Evolutionary conservation across 805 yeast genomes (phyloP).

Genomic region (Saccharomycopsis javanensis): DNA sequence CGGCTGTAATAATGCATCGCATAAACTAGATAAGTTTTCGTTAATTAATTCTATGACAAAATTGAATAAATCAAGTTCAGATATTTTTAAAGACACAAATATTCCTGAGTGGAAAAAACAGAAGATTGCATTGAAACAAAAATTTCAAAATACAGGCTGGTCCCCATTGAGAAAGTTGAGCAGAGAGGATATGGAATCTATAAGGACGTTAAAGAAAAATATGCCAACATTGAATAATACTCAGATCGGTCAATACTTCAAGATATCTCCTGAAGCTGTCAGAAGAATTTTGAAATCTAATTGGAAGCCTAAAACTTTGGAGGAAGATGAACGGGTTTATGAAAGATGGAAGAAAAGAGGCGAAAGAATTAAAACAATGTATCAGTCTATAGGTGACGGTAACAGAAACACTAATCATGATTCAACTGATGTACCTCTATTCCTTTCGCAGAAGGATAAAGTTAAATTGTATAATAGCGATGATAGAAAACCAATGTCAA

Average conservation of each 20-base stretch:
- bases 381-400: not conserved
- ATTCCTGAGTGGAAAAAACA: slow-evolving; percentile 67
- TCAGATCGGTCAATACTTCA: slow-evolving; percentile 54
- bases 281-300: slow-evolving; percentile 67
- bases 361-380: slow-evolving; percentile 25
- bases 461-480: not conserved
- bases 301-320: slow-evolving; percentile 62
- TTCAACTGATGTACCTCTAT: not conserved
- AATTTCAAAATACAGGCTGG: slow-evolving; percentile 53
- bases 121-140: slow-evolving; percentile 50
- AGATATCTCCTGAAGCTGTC: slow-evolving; percentile 72
- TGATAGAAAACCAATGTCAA: not conserved
- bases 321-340: slow-evolving; percentile 33
- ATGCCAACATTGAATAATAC: slow-evolving; percentile 52
- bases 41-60: slow-evolving; percentile 22
- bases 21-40: not conserved
- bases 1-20: not conserved
- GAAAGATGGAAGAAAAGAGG: slow-evolving; percentile 49
- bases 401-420: not conserved
- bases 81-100: slow-evolving; percentile 18
- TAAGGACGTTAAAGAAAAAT: slow-evolving; percentile 44
- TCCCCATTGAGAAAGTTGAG: slow-evolving; percentile 58
- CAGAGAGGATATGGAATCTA: slow-evolving; percentile 56
- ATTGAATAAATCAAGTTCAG: slow-evolving; percentile 21
- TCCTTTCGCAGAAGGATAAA: not conserved